Base-by-base conservation (phyloP, 179 eudicot species). In the Dionaea muscipula region DNA sequence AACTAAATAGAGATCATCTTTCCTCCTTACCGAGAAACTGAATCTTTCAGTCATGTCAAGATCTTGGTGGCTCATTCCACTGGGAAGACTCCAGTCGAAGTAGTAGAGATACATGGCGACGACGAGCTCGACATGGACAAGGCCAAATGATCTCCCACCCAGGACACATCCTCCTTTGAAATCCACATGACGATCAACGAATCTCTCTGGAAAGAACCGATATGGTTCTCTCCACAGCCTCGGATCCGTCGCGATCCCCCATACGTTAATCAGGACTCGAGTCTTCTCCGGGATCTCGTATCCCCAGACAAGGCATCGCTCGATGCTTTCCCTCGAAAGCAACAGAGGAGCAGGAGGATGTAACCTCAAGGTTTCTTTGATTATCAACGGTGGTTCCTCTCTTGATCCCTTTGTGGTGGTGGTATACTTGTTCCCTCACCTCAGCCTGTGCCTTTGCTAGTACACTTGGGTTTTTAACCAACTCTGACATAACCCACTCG, bases 301-400 rank as follows among this genome's bases (percentile, higher is more conserved):
- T 2, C 58, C 58, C 3, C 19, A 7, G 38, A 54, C 37, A 8
- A 18, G 3, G 11, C 44, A 10, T 9, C 37, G 12, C 17, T 54
- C 58, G 8, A 20, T 54, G 45, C 27, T 18, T 54, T 54, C 58
- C 20, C 58, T 36, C 4, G 58, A 46, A 19, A 54, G 27, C 2
- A 54, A n/a, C 19, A 54, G 3, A 4, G 58, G 58, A 22, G 46
- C n/a, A 7, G 58, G 46, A 0, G 58, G 58, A 16, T 54, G 58
- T 0, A 54, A 27, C 46, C 58, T 54, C 10, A 54, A 26, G 12
- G 58, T 7, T 17, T 54, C 58, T 16, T 27, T 54, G 15, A 54
- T 36, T 22, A 54, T n/a, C n/a, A n/a, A n/a, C n/a, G n/a, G n/a
- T n/a, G n/a, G n/a, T 38, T 54, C 27, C 19, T 23, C 4, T 36